Percentiles rank a stretch among this genome's conserved stretches.
Evolutionary conservation across 225 moss, liverwort and hornwort species (phyloP).

Genomic region (Polytrichum commune): DNA sequence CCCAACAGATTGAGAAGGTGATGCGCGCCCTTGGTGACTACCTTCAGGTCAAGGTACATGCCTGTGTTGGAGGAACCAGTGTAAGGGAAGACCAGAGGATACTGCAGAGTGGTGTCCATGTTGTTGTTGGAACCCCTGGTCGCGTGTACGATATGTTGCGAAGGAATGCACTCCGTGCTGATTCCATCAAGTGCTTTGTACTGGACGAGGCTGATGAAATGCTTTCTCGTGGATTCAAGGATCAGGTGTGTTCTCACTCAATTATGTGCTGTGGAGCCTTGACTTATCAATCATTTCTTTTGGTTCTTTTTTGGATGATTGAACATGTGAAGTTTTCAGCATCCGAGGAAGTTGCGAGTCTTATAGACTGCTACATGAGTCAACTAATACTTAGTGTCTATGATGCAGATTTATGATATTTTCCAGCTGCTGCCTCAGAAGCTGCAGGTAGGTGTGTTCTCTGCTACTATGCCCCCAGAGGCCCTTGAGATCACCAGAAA

Average conservation of each 20-base stretch:
- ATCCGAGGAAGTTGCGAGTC: no score
- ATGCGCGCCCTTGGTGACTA: conserved; percentile 70
- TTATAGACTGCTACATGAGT: no score
- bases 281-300: no score
- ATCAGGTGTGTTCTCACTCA: conserved; percentile 38
- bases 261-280: not conserved
- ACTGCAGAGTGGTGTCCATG: conserved; percentile 54
- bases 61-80: conserved; percentile 66
- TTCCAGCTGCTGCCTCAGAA: conserved; percentile 63
- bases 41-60: conserved; percentile 63
- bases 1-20: conserved; percentile 68
- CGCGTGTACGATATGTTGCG: conserved; percentile 69
- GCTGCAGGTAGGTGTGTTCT: conserved; percentile 68
- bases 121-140: conserved; percentile 61
- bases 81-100: conserved; percentile 57
- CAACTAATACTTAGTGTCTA: conserved; percentile 4
- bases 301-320: no score
- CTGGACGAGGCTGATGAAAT: conserved; percentile 71
- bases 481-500: conserved; percentile 62
- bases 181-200: conserved; percentile 70
- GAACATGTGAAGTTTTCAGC: no score
- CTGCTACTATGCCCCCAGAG: conserved; percentile 64
- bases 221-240: conserved; percentile 72
- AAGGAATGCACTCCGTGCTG: conserved; percentile 53
- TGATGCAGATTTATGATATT: conserved; percentile 66